Base-by-base conservation (phyloP, 139 green algal species). In the Edaphochlamys debaryana region DNA sequence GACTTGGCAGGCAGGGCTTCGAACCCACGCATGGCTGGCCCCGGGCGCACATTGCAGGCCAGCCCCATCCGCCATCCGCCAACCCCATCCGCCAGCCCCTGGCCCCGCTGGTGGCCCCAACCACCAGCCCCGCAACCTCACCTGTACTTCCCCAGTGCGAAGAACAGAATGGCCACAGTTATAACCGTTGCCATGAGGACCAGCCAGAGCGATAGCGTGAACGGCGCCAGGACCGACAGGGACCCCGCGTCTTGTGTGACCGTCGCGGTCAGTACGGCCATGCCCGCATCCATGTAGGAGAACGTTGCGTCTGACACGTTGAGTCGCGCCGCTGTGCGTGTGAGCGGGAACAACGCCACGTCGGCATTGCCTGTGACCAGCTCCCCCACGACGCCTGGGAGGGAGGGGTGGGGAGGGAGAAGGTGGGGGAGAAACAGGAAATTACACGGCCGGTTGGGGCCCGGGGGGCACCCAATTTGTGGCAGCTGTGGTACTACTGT, bases 291-390 rank as follows among this genome's bases (percentile, higher is more conserved):
- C 52, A 87, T 38, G 75, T 77, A 90, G 0, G 72, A 52, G 2
- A 54, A 66, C 13, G 69, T 87, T 32, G 42, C 34, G 40, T 82
- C 48, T 13, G 86, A 84, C 34, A 25, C 70, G 20, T 48, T 30
- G 27, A 79, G 38, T 23, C 85, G 79, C 22, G 60, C 40, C 15
- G 41, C 36, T 1, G 86, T 90, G 22, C 86, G 48, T 15, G 75
- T 87, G 0, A 90, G 80, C 0, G 86, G 86, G 27, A 90, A 90
- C 13, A 85, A 50, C 30, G 86, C 80, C 7, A 90, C 25, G 58
- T 90, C 86, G 8, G 81, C 68, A 0, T 41, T 62, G 0, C 41
- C 34, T 3, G 11, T 20, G 0, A 41, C 32, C 8, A 90, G 69
- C 54, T 87, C 75, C 4, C 86, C 86, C 45, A 90, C 74, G 23